Percentiles rank a stretch among this genome's conserved stretches.
phyloP scores from a whole-genome alignment of 306 rosid genomes.

The Glycine soja region DNA sequence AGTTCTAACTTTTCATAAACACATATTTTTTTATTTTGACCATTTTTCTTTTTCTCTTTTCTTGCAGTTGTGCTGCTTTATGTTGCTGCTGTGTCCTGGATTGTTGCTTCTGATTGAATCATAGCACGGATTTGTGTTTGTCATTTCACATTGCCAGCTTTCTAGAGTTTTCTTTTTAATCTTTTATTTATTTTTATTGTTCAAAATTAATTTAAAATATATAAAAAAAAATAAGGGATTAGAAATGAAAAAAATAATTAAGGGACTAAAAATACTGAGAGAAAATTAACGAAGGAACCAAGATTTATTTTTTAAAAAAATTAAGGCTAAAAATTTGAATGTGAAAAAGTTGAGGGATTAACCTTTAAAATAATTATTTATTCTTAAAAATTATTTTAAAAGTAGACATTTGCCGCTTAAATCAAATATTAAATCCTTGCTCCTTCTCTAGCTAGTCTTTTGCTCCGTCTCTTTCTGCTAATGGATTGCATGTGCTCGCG shows the following conservation, averaged over 20 bases:
- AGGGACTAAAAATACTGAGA: too few relatives aligned
- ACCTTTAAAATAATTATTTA: too few relatives aligned
- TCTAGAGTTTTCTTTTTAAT: constrained; percentile 27
- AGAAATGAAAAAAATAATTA: too few relatives aligned
- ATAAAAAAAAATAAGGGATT: too few relatives aligned
- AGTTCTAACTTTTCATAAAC: not conserved
- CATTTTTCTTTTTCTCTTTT: not conserved
- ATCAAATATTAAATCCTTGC: not conserved
- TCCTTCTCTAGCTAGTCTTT: not conserved
- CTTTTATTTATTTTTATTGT: too few relatives aligned
- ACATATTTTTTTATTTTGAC: not conserved
- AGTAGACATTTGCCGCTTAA: too few relatives aligned
- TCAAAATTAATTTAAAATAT: too few relatives aligned
- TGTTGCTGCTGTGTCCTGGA: constrained; percentile 63
- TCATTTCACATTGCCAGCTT: not conserved
- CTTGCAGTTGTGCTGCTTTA: constrained; percentile 55
- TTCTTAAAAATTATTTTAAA: too few relatives aligned
- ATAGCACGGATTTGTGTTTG: not conserved
- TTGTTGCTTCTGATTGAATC: constrained; percentile 47
- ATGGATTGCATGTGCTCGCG: constrained; percentile 40
- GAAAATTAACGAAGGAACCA: too few relatives aligned
- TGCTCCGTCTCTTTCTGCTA: not conserved
- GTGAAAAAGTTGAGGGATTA: too few relatives aligned
- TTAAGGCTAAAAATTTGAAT: too few relatives aligned
- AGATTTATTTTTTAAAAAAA: too few relatives aligned